Base-by-base conservation (phyloP, 2,329 filamentous ascomycete genomes). In the Phyllosticta paracitricarpa region DNA sequence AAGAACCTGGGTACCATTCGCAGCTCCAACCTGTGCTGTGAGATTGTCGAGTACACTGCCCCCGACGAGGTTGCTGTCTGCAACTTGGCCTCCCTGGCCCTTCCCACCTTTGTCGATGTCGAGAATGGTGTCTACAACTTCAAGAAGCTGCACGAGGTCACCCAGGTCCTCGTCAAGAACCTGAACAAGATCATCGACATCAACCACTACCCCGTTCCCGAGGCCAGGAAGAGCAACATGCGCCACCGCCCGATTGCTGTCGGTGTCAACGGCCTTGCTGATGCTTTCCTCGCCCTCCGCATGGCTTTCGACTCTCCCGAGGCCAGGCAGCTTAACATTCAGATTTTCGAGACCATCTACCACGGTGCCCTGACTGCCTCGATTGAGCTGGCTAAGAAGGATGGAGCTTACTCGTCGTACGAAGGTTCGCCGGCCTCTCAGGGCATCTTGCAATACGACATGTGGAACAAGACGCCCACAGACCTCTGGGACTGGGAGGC, bases 311-410 rank as follows among this genome's bases (percentile, higher is more conserved):
- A 99, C 76, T 99, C 94, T 17, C 86, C 91, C 4, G 91, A 97
- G 78, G 94, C 94, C 65, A 89, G 88, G 68, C 84, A 94, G 75
- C 84, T 99, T 71, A 99, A 99, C 83, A 92, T 89, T 72, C 91
- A 99, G 77, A 97, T 99, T 76, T 99, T 99, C 67, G 94, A 99
- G 82, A 99, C 94, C 65, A 97, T 99, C 76, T 99, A 99, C 80
- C 94, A 99, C 75, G 94, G 88, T 73, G 90, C 91, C 62, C 80
- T 97, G 65, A 96, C 92, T 61, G 88, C 91, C 24, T 99, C 94
- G 0, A 86, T 89, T 71, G 86, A 96, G 62, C 79, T 97, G 66
- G 91, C 94, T 64, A 88, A 91, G 80, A 80, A 88, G 67, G 78
- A 92, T 62, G 94, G 94, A 3, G 76, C 91, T 5, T 99, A 99